Percentiles rank a stretch among this genome's conserved stretches.
phyloP scores from a whole-genome alignment of 345 rosid genomes.

The Syzygium aqueum region DNA sequence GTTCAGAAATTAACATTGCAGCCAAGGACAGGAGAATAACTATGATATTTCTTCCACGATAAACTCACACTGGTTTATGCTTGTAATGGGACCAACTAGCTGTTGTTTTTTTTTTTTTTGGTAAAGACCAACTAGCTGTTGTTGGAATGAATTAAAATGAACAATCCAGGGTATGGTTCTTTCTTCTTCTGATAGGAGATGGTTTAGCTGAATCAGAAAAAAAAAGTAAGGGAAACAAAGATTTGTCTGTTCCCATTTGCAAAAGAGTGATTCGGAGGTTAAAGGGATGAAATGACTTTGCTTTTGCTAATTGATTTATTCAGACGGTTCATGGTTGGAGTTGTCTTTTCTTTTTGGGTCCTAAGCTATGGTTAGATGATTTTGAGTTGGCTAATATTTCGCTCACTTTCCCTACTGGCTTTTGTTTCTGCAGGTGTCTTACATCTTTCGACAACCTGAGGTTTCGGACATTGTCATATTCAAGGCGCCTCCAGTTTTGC shows the following conservation, averaged over 20 bases:
- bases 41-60: not conserved
- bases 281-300: not conserved
- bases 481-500: constrained; percentile 74
- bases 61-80: not conserved
- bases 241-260: not conserved
- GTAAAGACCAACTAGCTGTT: too few relatives aligned
- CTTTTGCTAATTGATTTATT: not conserved
- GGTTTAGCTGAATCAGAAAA: not conserved
- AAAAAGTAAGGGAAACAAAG: not conserved
- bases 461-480: constrained; percentile 80
- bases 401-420: not conserved
- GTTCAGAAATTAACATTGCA: not conserved
- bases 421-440: constrained; percentile 52
- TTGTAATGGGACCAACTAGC: not conserved
- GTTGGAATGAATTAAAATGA: not conserved
- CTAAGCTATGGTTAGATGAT: not conserved
- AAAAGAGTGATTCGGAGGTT: not conserved
- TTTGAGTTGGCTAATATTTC: not conserved
- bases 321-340: not conserved
- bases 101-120: too few relatives aligned
- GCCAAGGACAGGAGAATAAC: not conserved
- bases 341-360: not conserved
- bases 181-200: not conserved
- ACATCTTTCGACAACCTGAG: constrained; percentile 71
- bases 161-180: not conserved